These are phyloP conservation scores for Colletotrichum navitas DNA, from an alignment of 2,329 filamentous ascomycete species.

Conservation along the genomic window DNA sequence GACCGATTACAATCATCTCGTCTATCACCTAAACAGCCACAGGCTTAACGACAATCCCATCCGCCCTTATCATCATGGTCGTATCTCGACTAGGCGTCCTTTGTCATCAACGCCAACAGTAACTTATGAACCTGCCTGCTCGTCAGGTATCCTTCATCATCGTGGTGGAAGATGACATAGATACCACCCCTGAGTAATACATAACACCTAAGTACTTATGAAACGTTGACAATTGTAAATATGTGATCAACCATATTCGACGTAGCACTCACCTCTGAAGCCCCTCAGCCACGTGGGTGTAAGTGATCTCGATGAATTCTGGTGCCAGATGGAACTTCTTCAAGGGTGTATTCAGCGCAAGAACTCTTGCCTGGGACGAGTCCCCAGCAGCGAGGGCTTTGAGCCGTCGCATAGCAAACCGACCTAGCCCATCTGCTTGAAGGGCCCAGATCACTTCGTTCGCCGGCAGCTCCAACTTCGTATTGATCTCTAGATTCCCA, in stretches of 20 bases:
- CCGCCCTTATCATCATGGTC: neutral
- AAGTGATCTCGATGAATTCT: slow-evolving; percentile 44
- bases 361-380: slow-evolving; percentile 50
- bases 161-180: slow-evolving; percentile 43
- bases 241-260: neutral
- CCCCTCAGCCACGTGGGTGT: slow-evolving; percentile 46
- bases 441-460: slow-evolving; percentile 45
- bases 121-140: slow-evolving; percentile 39
- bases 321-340: slow-evolving; percentile 49
- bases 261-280: slow-evolving; percentile 46
- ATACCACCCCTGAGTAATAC: slow-evolving; percentile 49
- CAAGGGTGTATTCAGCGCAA: slow-evolving; percentile 53
- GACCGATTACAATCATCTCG: neutral
- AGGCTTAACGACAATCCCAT: neutral
- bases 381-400: slow-evolving; percentile 50
- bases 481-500: slow-evolving; percentile 50
- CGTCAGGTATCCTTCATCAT: slow-evolving; percentile 42
- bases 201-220: neutral
- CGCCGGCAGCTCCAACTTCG: slow-evolving; percentile 48
- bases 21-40: neutral
- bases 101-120: slow-evolving; percentile 43
- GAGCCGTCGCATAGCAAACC: slow-evolving; percentile 51
- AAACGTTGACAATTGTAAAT: neutral
- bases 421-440: slow-evolving; percentile 44
- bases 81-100: slow-evolving; percentile 41